These are phyloP conservation scores for Spiraea crenata DNA, from an alignment of 331 rosid species.

Conservation along the genomic window DNA sequence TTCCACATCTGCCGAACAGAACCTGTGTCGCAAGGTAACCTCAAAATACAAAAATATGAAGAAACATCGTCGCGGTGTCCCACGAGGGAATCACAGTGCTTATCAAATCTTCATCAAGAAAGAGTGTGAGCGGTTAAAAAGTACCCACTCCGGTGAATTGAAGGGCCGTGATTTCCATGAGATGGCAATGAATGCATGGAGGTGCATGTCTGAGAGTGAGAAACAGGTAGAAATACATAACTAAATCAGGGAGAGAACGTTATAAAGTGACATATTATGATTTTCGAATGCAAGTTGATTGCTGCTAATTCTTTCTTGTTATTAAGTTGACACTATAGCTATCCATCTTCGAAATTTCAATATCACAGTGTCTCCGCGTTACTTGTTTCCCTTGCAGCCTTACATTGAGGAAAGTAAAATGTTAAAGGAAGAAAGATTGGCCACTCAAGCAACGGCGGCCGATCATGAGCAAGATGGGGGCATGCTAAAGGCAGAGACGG, in stretches of 20 bases:
- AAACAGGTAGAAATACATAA: slow-evolving; percentile 17
- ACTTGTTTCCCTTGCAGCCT: slow-evolving; percentile 19
- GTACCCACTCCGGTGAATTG: neutral
- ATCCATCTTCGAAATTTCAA: too few species aligned
- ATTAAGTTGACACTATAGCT: too few species aligned
- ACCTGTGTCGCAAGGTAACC: slow-evolving; percentile 15
- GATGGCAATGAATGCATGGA: slow-evolving; percentile 31
- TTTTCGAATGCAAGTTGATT: neutral
- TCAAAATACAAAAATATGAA: slow-evolving; percentile 5
- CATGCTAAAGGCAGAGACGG: neutral
- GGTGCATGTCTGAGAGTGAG: slow-evolving; percentile 22
- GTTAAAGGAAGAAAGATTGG: slow-evolving; percentile 19
- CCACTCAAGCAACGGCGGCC: neutral
- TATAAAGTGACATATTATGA: neutral
- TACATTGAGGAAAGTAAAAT: slow-evolving; percentile 34
- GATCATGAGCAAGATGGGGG: slow-evolving; percentile 6
- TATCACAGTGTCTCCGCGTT: too few species aligned
- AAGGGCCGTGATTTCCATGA: slow-evolving; percentile 15
- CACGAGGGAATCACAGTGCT: slow-evolving; percentile 17
- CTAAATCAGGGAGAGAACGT: neutral
- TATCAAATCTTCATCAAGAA: slow-evolving; percentile 31
- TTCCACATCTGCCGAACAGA: slow-evolving; percentile 13
- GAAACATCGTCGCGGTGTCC: slow-evolving; percentile 10
- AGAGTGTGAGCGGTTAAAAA: slow-evolving; percentile 30
- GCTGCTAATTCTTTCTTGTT: neutral